Evolutionary conservation across 306 rosid genomes (phyloP), one percentile per base, ranked within the genome.

Genomic region (Prinsepia uniflora): DNA sequence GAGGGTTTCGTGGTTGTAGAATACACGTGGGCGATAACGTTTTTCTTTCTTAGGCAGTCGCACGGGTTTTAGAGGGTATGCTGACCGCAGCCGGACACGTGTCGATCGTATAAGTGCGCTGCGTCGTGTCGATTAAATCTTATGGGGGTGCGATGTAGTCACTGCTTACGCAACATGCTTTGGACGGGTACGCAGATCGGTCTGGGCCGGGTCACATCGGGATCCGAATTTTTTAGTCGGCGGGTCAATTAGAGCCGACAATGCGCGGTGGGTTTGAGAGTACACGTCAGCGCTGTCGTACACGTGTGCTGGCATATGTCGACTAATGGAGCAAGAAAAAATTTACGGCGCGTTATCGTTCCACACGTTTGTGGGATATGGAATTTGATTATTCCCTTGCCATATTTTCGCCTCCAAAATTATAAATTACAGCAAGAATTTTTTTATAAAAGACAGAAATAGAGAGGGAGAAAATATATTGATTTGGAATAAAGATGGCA

Each of bases 151-250:
- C n/a, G 85, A 74, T 92, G 81, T 78, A 77, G 96, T 92, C 98
- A 92, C 77, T 86, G 93, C 98, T 90, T 86, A 92, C 96, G 93
- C 53, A 78, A 77, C 7, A 8, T 4, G 67, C 82, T 90, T 92
- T 90, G 96, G 93, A 86, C 72, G 7, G 76, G 20, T 30, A 72
- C 45, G 80, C 34, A 20, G 79, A 77, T 83, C 81, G 86, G 93
- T 74, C 50, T 71, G 88, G 85, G 68, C 81, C 73, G 22, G 53
- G n/a, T 47, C 22, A 40, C 45, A 12, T 70, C 6, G 46, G 77
- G 82, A 71, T 78, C 77, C 73, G 71, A 57, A 45, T 70, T 47
- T 7, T 46, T 78, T 90, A 1, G 36, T 30, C 87, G 85, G 87
- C 84, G 83, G 80, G 72, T 81, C 40, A 54, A 65, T 8, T 15